Evolutionary conservation across 2,329 filamentous ascomycete species (phyloP).

Genomic region (Fusarium ramigenum): DNA sequence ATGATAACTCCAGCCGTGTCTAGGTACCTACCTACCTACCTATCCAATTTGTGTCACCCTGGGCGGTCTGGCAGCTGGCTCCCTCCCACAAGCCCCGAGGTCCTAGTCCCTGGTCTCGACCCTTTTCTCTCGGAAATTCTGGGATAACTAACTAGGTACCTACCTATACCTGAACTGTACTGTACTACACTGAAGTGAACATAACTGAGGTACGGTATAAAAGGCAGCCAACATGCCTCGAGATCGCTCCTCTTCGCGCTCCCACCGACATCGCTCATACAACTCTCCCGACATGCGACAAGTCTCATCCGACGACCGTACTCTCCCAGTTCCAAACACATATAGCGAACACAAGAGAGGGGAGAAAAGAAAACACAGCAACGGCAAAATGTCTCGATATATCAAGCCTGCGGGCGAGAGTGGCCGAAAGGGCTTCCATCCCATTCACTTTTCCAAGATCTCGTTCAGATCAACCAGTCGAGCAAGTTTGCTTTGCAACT

Average conservation of each 20-base stretch:
- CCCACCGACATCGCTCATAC: slow-evolving; percentile 26
- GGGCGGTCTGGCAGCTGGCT: not conserved
- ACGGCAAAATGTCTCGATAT: slow-evolving; percentile 21
- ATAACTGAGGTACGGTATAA: not conserved
- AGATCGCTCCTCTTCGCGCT: slow-evolving; percentile 30
- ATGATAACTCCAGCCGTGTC: not conserved
- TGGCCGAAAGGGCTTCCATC: slow-evolving; percentile 56
- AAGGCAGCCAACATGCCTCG: slow-evolving; percentile 22
- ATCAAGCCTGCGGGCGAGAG: slow-evolving; percentile 53
- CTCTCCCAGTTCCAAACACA: slow-evolving; percentile 44
- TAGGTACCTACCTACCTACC: not conserved
- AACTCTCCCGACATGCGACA: slow-evolving; percentile 19
- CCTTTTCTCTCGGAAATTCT: not conserved
- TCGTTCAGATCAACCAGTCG: slow-evolving; percentile 55
- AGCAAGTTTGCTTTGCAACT: slow-evolving; percentile 57
- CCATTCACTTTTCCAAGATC: slow-evolving; percentile 55
- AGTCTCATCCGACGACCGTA: slow-evolving; percentile 16
- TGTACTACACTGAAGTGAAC: not conserved
- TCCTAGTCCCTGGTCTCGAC: slow-evolving; percentile 1
- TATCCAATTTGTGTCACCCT: not conserved
- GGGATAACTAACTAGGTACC: not conserved
- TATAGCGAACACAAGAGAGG: slow-evolving; percentile 31
- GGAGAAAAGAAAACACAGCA: not conserved
- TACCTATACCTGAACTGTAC: not conserved
- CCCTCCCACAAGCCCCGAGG: not conserved